Conservation (phyloP, 352 stramenopile species). For the Globisporangium paddicum region DNA sequence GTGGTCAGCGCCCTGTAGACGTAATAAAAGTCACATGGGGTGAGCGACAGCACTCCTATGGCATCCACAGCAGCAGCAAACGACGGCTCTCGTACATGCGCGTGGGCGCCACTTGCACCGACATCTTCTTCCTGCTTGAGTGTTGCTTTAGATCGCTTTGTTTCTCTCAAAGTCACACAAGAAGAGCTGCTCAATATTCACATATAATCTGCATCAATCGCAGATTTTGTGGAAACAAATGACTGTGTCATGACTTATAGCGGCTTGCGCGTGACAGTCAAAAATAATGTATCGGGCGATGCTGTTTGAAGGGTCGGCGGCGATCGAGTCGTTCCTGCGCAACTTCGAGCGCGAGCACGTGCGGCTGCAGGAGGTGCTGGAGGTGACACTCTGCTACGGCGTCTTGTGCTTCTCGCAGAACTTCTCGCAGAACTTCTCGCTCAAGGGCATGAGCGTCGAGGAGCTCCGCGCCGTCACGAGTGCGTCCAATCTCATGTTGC, state of each 20-base stretch:
- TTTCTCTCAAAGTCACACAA: too few relatives aligned
- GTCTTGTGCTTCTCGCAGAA: conserved; percentile 61
- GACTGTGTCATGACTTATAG: too few relatives aligned
- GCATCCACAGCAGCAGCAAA: not conserved
- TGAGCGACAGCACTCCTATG: not conserved
- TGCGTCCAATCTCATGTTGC: conserved; percentile 18
- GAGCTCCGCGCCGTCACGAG: conserved; percentile 56
- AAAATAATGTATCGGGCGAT: too few relatives aligned
- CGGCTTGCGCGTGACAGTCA: too few relatives aligned
- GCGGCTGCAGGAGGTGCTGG: conserved; percentile 53
- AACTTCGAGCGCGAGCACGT: conserved; percentile 56
- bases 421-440: conserved; percentile 60
- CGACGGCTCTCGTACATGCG: conserved; percentile 62
- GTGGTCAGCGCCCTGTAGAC: conserved; percentile 73
- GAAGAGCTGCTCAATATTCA: too few relatives aligned
- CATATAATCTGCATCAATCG: too few relatives aligned
- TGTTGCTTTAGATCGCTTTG: not conserved
- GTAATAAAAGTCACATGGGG: not conserved
- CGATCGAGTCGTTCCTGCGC: conserved; percentile 59
- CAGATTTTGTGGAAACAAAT: too few relatives aligned
- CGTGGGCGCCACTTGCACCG: conserved; percentile 66
- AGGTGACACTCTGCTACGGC: conserved; percentile 69
- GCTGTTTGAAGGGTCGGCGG: too few relatives aligned
- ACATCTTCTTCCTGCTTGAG: conserved; percentile 22
- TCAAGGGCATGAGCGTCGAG: conserved; percentile 52